These are phyloP conservation scores for Lineolata rhizophorae DNA, from an alignment of 495 filamentous ascomycete species.

Conservation along the genomic window DNA sequence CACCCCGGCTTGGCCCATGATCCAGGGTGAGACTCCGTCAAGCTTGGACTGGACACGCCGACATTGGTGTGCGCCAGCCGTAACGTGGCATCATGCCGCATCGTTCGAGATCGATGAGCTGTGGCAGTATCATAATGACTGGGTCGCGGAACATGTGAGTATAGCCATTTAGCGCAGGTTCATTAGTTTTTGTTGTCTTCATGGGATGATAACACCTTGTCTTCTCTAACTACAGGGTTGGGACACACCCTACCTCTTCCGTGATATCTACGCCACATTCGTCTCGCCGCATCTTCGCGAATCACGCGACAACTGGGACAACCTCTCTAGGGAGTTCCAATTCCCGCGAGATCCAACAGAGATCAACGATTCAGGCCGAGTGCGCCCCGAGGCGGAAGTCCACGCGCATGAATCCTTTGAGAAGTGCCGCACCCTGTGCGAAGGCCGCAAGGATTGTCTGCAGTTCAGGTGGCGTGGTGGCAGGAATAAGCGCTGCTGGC, in stretches of 20 bases:
- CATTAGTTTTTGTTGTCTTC: no score
- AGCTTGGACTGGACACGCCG: slow-evolving; percentile 26
- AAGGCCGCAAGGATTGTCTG: slow-evolving; percentile 7
- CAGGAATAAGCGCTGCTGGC: no score
- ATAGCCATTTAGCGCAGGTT: background rate
- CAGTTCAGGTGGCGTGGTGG: no score
- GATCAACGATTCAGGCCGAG: slow-evolving; percentile 2
- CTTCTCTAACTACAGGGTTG: slow-evolving; percentile 1
- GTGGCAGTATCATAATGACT: slow-evolving; percentile 24
- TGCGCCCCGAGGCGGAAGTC: slow-evolving; percentile 1
- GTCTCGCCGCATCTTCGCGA: slow-evolving; percentile 10
- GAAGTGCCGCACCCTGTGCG: slow-evolving; percentile 5
- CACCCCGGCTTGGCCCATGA: slow-evolving; percentile 27
- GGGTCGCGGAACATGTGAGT: slow-evolving; percentile 9
- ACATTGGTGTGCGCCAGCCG: slow-evolving; percentile 37
- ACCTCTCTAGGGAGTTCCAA: slow-evolving; percentile 14
- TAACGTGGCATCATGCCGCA: slow-evolving; percentile 39
- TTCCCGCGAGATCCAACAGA: no score
- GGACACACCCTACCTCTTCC: slow-evolving; percentile 13
- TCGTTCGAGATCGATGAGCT: slow-evolving; percentile 26
- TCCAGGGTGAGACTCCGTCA: slow-evolving; percentile 32
- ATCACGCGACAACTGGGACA: slow-evolving; percentile 14
- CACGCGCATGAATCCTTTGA: slow-evolving; percentile 3
- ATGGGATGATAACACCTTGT: slow-evolving; percentile 1
- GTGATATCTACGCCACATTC: slow-evolving; percentile 14